Percentiles rank a stretch among this genome's conserved stretches.
phyloP scores from a whole-genome alignment of 225 moss, liverwort and hornwort species.

The Pseudoscleropodium purum region DNA sequence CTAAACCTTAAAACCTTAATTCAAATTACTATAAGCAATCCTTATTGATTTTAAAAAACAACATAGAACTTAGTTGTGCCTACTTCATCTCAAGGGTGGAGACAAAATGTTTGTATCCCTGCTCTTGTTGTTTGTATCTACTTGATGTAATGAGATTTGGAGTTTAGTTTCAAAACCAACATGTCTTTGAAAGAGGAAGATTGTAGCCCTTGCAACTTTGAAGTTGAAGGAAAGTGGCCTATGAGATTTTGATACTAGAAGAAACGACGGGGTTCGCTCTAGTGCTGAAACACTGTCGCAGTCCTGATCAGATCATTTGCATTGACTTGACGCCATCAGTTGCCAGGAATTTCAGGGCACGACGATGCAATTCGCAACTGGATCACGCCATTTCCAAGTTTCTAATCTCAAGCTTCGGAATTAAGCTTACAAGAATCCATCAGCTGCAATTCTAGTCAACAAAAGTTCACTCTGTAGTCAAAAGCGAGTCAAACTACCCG shows the following conservation, averaged over 20 bases:
- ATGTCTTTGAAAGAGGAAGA: neutral
- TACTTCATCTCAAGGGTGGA: neutral
- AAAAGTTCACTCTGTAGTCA: neutral
- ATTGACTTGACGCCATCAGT: neutral
- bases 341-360: neutral
- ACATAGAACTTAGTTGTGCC: rapidly evolving
- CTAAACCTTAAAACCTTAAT: too few relatives aligned
- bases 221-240: neutral
- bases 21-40: neutral
- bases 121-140: rapidly evolving
- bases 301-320: neutral
- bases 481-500: neutral
- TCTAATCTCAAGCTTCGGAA: neutral
- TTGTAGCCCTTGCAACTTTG: neutral
- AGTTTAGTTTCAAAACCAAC: neutral
- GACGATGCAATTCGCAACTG: neutral
- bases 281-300: neutral
- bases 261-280: neutral
- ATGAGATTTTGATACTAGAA: neutral
- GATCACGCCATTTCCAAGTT: neutral
- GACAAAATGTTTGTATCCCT: rapidly evolving
- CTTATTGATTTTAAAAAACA: neutral
- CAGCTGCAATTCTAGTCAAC: neutral
- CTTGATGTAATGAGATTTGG: rapidly evolving
- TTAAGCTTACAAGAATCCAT: neutral